phyloP scores from a whole-genome alignment of 2,329 filamentous ascomycete species.

The Ophiocordyceps sinensis region DNA sequence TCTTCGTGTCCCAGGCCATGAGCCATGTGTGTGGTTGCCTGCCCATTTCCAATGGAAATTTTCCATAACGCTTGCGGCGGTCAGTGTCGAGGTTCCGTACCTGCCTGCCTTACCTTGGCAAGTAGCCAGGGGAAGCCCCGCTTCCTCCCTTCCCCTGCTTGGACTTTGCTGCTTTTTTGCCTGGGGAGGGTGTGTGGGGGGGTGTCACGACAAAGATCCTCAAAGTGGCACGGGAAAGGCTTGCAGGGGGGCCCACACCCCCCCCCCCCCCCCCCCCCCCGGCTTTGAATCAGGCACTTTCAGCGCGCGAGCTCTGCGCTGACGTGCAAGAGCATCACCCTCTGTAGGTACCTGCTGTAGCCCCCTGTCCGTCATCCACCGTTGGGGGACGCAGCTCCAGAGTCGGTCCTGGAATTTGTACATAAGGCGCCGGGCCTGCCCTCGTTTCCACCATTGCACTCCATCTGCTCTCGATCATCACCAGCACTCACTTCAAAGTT shows the following conservation, averaged over 20 bases:
- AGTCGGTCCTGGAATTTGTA: conserved; percentile 1
- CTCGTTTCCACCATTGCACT: conserved; percentile 1
- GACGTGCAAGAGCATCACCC: conserved; percentile 1
- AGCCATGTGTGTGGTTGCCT: background rate
- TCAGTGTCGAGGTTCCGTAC: background rate
- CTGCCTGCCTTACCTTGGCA: background rate
- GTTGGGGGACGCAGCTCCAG: background rate
- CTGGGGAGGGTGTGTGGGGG: background rate
- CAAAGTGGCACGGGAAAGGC: conserved; percentile 2
- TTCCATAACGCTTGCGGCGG: background rate
- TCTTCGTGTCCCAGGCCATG: background rate
- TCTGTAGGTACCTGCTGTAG: background rate
- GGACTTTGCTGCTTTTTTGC: background rate
- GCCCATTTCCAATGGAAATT: background rate
- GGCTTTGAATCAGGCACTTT: conserved; percentile 5
- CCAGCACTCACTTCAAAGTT: background rate
- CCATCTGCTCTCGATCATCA: too few relatives aligned
- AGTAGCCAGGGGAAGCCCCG: background rate
- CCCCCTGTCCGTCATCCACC: conserved; percentile 1
- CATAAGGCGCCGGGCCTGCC: conserved; percentile 3
- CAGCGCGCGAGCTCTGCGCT: conserved; percentile 2
- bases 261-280: too few relatives aligned
- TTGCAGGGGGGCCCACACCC: conserved; percentile 1
- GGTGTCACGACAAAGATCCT: background rate
- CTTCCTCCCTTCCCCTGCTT: background rate